These are phyloP conservation scores for Pseudoscleropodium purum DNA, from an alignment of 225 moss, liverwort and hornwort genomes.

Conservation along the genomic window DNA sequence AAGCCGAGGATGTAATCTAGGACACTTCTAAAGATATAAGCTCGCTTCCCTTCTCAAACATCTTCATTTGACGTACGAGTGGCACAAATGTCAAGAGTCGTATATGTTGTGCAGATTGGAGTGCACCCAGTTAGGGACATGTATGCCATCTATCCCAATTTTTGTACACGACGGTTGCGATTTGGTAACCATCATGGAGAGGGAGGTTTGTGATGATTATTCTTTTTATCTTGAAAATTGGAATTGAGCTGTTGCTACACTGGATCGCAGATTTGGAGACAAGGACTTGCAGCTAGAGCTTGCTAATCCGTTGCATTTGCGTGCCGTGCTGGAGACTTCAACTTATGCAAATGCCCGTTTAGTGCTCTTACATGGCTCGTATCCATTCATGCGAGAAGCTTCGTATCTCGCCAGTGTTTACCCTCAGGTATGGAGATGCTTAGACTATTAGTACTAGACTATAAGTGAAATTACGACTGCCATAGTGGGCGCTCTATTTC, in stretches of 20 bases:
- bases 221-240: neutral
- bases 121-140: neutral
- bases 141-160: neutral
- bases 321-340: slow-evolving; percentile 72
- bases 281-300: slow-evolving; percentile 85
- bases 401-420: slow-evolving; percentile 90
- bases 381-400: slow-evolving; percentile 96
- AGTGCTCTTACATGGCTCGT: slow-evolving; percentile 84
- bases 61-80: neutral
- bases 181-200: neutral
- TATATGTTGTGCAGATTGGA: neutral
- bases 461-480: neutral
- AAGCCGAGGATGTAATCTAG: neutral
- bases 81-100: neutral
- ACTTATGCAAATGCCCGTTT: slow-evolving; percentile 51
- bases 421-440: slow-evolving; percentile 52
- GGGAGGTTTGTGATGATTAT: neutral
- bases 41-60: neutral
- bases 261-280: slow-evolving; percentile 72
- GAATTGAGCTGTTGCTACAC: neutral
- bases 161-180: neutral
- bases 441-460: neutral
- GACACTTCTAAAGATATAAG: neutral
- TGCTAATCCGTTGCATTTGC: slow-evolving; percentile 85
- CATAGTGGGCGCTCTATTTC: neutral